Conservation (phyloP, 2,329 filamentous ascomycete genomes). For the Xylaria multiplex region DNA sequence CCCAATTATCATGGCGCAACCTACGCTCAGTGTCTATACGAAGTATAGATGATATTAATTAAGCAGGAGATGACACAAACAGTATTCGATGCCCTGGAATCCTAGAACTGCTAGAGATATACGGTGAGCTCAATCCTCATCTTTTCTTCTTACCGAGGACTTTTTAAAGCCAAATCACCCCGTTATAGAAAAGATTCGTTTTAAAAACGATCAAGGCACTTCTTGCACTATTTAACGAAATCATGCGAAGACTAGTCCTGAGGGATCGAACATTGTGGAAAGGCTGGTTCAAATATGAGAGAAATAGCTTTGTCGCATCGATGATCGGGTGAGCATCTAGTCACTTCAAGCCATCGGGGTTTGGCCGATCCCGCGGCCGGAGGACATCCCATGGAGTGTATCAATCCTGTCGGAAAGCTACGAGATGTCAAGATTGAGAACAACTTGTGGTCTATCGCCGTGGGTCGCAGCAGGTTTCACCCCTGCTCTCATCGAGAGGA, state of each 20-base stretch:
- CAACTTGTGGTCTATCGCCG: not conserved
- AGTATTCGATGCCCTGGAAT: slow-evolving; percentile 14
- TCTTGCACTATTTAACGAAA: slow-evolving; percentile 26
- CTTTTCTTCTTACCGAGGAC: not conserved
- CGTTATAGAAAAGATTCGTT: slow-evolving; percentile 29
- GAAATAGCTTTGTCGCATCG: slow-evolving; percentile 20
- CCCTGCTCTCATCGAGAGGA: not conserved
- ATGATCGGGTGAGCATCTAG: slow-evolving; percentile 38
- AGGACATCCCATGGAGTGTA: slow-evolving; percentile 26
- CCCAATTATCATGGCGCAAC: too few species aligned
- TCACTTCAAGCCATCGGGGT: slow-evolving; percentile 31
- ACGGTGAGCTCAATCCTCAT: slow-evolving; percentile 33
- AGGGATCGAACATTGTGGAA: slow-evolving; percentile 13
- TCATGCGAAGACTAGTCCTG: slow-evolving; percentile 31
- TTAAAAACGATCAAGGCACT: slow-evolving; percentile 32
- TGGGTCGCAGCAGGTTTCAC: not conserved
- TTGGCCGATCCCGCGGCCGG: slow-evolving; percentile 37
- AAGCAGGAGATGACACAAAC: slow-evolving; percentile 15
- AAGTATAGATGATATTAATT: slow-evolving; percentile 13
- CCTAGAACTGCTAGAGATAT: slow-evolving; percentile 37
- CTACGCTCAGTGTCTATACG: too few species aligned
- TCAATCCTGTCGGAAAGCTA: slow-evolving; percentile 28
- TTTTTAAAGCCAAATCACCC: slow-evolving; percentile 20
- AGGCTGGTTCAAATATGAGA: not conserved
- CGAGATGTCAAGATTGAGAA: slow-evolving; percentile 22